Percentiles rank a stretch among this genome's conserved stretches.
These are phyloP conservation scores for Corinectria fuckeliana DNA, from an alignment of 2,329 filamentous ascomycete species.

Conservation along the genomic window DNA sequence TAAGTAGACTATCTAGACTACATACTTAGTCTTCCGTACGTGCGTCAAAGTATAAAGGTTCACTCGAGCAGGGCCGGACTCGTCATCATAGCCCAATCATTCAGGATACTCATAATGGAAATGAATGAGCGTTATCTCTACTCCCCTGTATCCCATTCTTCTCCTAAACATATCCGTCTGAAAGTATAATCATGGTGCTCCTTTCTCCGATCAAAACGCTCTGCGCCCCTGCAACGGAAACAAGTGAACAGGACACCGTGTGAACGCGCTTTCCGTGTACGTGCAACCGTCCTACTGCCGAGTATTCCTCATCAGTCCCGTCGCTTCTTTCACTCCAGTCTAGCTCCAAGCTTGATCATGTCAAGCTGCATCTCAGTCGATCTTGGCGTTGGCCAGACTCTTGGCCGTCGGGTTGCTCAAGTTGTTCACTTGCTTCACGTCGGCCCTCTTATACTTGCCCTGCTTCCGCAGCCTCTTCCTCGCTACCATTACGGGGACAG, in stretches of 20 bases:
- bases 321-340: neutral
- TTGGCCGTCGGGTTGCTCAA: conserved; percentile 72
- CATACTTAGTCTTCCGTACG: too few species aligned
- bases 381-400: conserved; percentile 74
- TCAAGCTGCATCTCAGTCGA: conserved; percentile 63
- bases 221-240: conserved; percentile 20
- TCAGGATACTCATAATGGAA: conserved; percentile 9
- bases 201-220: neutral
- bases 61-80: neutral
- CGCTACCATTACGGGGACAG: conserved; percentile 97
- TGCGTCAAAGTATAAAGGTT: neutral
- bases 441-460: conserved; percentile 74
- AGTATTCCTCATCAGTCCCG: neutral
- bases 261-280: conserved; percentile 17
- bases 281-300: conserved; percentile 1
- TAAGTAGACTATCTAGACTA: too few species aligned
- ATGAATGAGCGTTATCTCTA: conserved; percentile 13
- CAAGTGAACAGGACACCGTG: conserved; percentile 17
- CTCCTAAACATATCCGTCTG: conserved; percentile 6
- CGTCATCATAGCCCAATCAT: conserved; percentile 8
- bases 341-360: neutral
- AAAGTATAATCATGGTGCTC: conserved; percentile 14
- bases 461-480: conserved; percentile 89
- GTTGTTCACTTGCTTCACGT: conserved; percentile 81
- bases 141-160: neutral